These are phyloP conservation scores for Thelonectria olida DNA, from an alignment of 2,329 filamentous ascomycete species.

Conservation along the genomic window DNA sequence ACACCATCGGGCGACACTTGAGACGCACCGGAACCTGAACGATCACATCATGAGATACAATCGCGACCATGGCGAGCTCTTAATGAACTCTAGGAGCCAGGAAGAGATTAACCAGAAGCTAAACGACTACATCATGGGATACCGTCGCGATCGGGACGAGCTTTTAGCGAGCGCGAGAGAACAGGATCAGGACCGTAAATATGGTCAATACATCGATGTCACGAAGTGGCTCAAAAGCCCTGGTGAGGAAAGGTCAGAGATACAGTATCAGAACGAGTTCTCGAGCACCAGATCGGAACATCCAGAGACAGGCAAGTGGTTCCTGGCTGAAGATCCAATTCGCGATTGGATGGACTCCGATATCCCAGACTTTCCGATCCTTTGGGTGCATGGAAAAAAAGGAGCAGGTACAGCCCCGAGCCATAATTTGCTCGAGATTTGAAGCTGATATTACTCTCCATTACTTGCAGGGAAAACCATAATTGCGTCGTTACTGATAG, in stretches of 20 bases:
- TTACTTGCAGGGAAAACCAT: slow-evolving; percentile 54
- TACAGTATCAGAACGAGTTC: not conserved
- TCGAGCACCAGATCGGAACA: not conserved
- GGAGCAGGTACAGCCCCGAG: slow-evolving; percentile 23
- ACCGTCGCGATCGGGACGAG: not conserved
- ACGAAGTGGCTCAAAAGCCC: slow-evolving; percentile 10
- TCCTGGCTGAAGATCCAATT: not conserved
- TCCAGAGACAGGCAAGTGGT: slow-evolving; percentile 12
- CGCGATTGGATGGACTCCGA: slow-evolving; percentile 13
- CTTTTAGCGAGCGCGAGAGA: not conserved
- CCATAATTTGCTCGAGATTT: not conserved
- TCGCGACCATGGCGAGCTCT: not conserved
- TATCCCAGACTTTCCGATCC: not conserved
- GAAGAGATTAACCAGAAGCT: not conserved
- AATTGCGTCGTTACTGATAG: slow-evolving; percentile 50
- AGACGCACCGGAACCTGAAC: not conserved
- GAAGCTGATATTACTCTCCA: slow-evolving; percentile 22
- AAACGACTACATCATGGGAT: not conserved
- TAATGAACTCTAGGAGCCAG: not conserved
- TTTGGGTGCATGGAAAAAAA: slow-evolving; percentile 22
- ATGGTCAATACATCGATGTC: not conserved
- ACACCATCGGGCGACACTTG: not conserved
- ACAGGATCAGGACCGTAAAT: not conserved
- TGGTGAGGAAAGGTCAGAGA: not conserved
- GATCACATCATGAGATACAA: slow-evolving; percentile 3